These are phyloP conservation scores for Saturnispora mendoncae DNA, from an alignment of 805 yeast genomes.

Conservation along the genomic window DNA sequence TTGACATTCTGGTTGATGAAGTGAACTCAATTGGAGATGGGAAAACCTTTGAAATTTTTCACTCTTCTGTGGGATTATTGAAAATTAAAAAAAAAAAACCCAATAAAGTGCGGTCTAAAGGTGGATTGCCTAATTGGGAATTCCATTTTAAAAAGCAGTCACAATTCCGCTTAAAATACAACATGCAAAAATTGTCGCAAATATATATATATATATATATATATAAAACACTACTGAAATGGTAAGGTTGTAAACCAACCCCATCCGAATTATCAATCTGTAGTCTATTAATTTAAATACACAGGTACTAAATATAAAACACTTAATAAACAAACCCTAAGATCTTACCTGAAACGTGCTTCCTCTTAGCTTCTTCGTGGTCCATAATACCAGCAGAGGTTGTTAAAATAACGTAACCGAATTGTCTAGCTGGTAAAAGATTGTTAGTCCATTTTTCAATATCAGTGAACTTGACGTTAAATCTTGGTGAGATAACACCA, in stretches of 20 bases:
- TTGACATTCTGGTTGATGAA: conserved; percentile 1
- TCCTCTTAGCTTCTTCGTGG: conserved; percentile 99
- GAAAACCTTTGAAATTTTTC: conserved; percentile 2
- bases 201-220: too few relatives aligned
- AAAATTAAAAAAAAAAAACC: neutral
- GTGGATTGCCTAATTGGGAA: neutral
- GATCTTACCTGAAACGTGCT: conserved; percentile 99
- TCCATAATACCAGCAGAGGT: conserved; percentile 99
- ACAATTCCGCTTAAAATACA: neutral
- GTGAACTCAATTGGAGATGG: neutral
- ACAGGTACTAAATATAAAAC: too few relatives aligned
- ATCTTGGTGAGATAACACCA: conserved; percentile 98
- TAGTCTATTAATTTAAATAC: neutral
- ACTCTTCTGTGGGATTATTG: neutral
- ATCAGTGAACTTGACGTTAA: conserved; percentile 91
- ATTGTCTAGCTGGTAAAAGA: conserved; percentile 98
- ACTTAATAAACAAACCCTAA: conserved; percentile 91
- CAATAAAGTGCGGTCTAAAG: neutral
- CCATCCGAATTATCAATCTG: too few relatives aligned
- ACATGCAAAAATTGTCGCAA: neutral
- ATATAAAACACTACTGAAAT: too few relatives aligned
- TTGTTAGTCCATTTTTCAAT: conserved; percentile 98
- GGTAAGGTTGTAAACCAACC: too few relatives aligned
- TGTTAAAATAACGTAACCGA: conserved; percentile 95
- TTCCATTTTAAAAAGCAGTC: neutral